A percentile compares a stretch with the other conserved stretches of the same genome.
phyloP scores from a whole-genome alignment of 768 basidiomycete species.

The Suillus tomentosus region DNA sequence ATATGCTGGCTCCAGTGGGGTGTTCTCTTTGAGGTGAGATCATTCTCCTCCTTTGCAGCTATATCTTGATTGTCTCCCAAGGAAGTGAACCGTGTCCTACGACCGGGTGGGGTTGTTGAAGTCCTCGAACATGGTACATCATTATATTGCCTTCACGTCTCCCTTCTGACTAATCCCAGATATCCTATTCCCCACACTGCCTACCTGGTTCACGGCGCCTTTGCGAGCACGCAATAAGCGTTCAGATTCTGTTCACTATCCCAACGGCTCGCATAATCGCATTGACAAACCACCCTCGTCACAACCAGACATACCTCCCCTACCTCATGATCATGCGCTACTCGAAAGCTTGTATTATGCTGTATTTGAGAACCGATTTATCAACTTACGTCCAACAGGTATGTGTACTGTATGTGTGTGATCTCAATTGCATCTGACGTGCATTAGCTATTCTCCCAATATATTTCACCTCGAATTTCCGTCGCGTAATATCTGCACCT shows the following conservation, averaged over 20 bases:
- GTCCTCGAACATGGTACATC: constrained; percentile 69
- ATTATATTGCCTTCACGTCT: not conserved
- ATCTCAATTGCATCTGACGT: constrained; percentile 3
- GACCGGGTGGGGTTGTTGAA: constrained; percentile 71
- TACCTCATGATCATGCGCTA: constrained; percentile 67
- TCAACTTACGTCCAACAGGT: constrained; percentile 72
- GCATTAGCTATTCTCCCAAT: constrained; percentile 62
- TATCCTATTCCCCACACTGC: constrained; percentile 72
- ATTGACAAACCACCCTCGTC: constrained; percentile 28
- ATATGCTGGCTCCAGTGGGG: constrained; percentile 53
- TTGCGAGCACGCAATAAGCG: constrained; percentile 55
- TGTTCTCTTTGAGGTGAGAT: constrained; percentile 59
- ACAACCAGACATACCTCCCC: constrained; percentile 37
- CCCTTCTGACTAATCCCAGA: constrained; percentile 42
- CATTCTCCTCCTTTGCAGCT: not conserved
- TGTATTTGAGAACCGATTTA: constrained; percentile 71
- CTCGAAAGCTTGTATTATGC: constrained; percentile 67
- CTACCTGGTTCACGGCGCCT: constrained; percentile 76
- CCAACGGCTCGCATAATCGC: constrained; percentile 45
- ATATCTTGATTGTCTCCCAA: constrained; percentile 29
- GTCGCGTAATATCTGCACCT: constrained; percentile 63
- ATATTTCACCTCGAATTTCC: constrained; percentile 72
- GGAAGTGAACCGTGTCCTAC: constrained; percentile 74
- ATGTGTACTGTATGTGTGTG: constrained; percentile 19
- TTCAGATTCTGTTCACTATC: constrained; percentile 51